Percentiles rank a stretch among this genome's conserved stretches.
phyloP scores from a whole-genome alignment of 2,329 filamentous ascomycete genomes.

The Dactylellina drechsleri region DNA sequence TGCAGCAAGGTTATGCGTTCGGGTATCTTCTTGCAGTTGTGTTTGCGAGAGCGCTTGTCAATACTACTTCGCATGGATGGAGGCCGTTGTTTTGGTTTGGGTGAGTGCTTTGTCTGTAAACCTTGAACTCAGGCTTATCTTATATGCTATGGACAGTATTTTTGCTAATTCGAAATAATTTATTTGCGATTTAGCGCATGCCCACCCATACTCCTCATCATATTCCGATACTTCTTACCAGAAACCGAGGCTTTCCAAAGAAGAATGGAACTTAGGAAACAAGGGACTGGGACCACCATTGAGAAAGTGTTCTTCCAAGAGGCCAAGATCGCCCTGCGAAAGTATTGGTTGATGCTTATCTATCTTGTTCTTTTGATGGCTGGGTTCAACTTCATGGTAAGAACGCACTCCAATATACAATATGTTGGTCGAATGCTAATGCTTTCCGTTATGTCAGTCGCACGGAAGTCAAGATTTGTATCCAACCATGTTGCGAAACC shows the following conservation, averaged over 20 bases:
- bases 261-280: constrained; percentile 66
- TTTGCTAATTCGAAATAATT: constrained; percentile 13
- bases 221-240: constrained; percentile 78
- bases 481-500: constrained; percentile 70
- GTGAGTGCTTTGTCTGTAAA: constrained; percentile 2
- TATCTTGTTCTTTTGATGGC: constrained; percentile 90
- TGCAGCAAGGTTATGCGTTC: constrained; percentile 83
- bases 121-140: no score
- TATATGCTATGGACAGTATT: not conserved
- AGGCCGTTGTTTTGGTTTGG: constrained; percentile 90
- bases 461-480: constrained; percentile 78
- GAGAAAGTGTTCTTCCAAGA: constrained; percentile 77
- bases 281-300: constrained; percentile 66
- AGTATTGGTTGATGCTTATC: constrained; percentile 80
- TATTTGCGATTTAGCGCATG: constrained; percentile 65
- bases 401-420: constrained; percentile 41
- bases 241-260: constrained; percentile 80
- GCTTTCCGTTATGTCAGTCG: constrained; percentile 61
- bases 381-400: constrained; percentile 86
- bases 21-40: constrained; percentile 82
- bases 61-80: constrained; percentile 83
- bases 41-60: constrained; percentile 73
- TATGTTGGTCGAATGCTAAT: constrained; percentile 53
- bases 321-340: constrained; percentile 79
- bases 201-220: constrained; percentile 81